A percentile compares a stretch with the other conserved stretches of the same genome.
Conservation (phyloP, 2,329 filamentous ascomycete genomes). For the Beauveria sp. region DNA sequence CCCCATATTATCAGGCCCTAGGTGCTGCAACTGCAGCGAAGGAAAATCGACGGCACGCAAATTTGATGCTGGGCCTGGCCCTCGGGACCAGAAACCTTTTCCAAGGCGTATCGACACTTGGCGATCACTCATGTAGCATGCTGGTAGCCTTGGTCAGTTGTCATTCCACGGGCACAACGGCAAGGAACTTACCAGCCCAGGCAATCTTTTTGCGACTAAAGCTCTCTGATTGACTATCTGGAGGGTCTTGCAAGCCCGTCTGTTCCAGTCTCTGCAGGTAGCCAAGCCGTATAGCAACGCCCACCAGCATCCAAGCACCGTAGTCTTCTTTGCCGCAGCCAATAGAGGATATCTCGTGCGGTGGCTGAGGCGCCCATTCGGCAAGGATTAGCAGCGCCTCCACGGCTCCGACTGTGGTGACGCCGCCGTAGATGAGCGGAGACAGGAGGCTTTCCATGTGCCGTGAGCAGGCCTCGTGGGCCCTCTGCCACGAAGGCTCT, state of each 20-base stretch:
- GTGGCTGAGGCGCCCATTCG: constrained; percentile 64
- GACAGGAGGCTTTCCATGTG: constrained; percentile 65
- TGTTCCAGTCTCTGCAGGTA: constrained; percentile 65
- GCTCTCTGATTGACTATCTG: constrained; percentile 49
- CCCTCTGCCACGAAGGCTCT: constrained; percentile 52
- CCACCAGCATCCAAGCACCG: constrained; percentile 71
- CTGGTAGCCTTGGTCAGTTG: constrained; percentile 16
- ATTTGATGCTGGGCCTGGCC: constrained; percentile 59
- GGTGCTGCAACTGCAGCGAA: constrained; percentile 49
- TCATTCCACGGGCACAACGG: not conserved
- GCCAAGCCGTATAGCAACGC: constrained; percentile 59
- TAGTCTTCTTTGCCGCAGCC: constrained; percentile 67
- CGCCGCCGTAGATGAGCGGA: constrained; percentile 56
- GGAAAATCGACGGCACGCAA: constrained; percentile 61
- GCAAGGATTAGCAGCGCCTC: constrained; percentile 63
- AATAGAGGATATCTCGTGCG: constrained; percentile 53
- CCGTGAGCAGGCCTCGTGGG: constrained; percentile 58
- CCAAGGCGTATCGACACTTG: constrained; percentile 65
- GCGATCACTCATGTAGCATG: constrained; percentile 59
- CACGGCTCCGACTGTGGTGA: constrained; percentile 62
- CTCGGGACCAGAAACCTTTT: constrained; percentile 66
- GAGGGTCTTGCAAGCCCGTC: constrained; percentile 56
- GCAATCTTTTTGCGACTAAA: constrained; percentile 58
- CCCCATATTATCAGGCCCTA: constrained; percentile 58
- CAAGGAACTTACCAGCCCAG: constrained; percentile 46